Evolutionary conservation across 139 green algal genomes (phyloP).

Genomic region (Spirogloea muscicola): DNA sequence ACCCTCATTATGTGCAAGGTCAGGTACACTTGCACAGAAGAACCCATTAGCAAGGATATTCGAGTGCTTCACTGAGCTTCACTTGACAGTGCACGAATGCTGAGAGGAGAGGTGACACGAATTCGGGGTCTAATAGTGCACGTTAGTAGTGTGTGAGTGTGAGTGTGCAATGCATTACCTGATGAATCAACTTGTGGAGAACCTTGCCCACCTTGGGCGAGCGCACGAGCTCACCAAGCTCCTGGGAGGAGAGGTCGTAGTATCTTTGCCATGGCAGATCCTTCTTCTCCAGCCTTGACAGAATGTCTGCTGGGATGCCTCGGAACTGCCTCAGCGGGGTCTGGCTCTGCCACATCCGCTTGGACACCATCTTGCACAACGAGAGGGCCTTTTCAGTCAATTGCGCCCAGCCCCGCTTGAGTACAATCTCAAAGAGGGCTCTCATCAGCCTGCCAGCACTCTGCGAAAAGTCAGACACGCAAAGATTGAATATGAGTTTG

Average conservation of each 20-base stretch:
- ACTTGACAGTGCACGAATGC: no score
- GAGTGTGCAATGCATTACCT: no score
- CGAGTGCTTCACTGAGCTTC: no score
- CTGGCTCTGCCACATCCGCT: slow-evolving; percentile 89
- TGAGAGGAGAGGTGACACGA: no score
- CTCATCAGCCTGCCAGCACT: slow-evolving; percentile 84
- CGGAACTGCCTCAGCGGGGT: slow-evolving; percentile 69
- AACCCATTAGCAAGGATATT: no score
- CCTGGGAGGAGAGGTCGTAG: slow-evolving; percentile 86
- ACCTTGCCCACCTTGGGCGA: slow-evolving; percentile 93
- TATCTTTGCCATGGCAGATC: slow-evolving; percentile 95
- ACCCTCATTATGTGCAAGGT: no score
- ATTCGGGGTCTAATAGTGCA: no score
- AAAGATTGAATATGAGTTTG: no score
- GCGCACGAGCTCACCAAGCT: slow-evolving; percentile 92
- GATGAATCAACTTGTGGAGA: slow-evolving; percentile 89
- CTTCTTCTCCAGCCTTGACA: slow-evolving; percentile 80
- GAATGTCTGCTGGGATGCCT: slow-evolving; percentile 47
- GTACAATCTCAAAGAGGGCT: slow-evolving; percentile 94
- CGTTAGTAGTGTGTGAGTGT: no score
- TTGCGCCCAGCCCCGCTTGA: slow-evolving; percentile 84
- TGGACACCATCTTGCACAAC: slow-evolving; percentile 90
- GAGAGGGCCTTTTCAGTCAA: slow-evolving; percentile 80
- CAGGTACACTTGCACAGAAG: no score
- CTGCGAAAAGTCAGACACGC: no score